Conservation (phyloP, 345 rosid species). For the Eucalyptus dawsonii region DNA sequence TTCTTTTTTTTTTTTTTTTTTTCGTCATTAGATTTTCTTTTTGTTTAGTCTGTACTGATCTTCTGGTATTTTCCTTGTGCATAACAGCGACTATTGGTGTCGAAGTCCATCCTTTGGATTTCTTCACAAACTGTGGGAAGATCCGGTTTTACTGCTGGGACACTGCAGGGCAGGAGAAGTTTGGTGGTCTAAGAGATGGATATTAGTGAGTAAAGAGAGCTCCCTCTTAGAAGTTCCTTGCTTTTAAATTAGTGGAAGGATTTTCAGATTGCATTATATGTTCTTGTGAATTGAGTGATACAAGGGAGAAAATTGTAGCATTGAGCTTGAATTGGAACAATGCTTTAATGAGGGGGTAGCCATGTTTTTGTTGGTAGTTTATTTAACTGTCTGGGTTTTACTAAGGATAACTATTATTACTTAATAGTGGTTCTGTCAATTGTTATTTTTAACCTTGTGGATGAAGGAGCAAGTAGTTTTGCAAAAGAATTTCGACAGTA, state of each 20-base stretch:
- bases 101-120: conserved; percentile 92
- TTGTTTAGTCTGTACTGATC: background rate
- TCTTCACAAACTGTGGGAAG: conserved; percentile 87
- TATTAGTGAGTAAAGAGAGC: conserved; percentile 54
- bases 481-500: background rate
- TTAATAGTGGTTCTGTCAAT: background rate
- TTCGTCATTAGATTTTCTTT: background rate
- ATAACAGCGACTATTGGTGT: conserved; percentile 83
- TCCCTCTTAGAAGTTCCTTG: background rate
- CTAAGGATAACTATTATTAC: background rate
- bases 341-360: background rate
- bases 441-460: background rate
- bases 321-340: background rate
- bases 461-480: background rate
- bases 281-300: background rate
- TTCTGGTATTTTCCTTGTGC: background rate
- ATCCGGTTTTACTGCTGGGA: conserved; percentile 96
- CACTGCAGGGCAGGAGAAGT: conserved; percentile 95
- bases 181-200: conserved; percentile 95
- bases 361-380: background rate
- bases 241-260: background rate
- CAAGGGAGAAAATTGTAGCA: background rate
- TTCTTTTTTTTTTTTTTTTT: no score
- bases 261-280: background rate
- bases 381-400: background rate